These are phyloP conservation scores for Knoxia roxburghii DNA, from an alignment of 257 asterid genomes.

Conservation along the genomic window DNA sequence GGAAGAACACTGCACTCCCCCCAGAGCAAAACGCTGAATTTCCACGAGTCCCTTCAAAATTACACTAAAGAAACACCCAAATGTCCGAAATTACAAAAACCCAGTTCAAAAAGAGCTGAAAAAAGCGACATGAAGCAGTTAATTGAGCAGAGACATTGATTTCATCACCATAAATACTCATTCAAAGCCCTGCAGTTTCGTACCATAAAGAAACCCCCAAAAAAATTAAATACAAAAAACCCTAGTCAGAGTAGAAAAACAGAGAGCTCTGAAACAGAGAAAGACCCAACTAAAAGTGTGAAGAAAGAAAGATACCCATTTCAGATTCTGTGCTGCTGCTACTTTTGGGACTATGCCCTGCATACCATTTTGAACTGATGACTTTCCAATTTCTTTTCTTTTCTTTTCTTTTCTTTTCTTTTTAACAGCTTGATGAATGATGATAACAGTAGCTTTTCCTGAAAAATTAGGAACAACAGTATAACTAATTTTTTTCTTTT, in stretches of 20 bases:
- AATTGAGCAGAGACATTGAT: conserved; percentile 28
- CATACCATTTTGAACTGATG: conserved; percentile 21
- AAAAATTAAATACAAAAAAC: background rate
- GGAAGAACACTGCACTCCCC: conserved; percentile 15
- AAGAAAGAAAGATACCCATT: conserved; percentile 26
- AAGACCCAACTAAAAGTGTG: conserved; percentile 24
- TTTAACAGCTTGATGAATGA: background rate
- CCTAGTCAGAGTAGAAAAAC: conserved; percentile 27
- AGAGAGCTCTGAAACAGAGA: conserved; percentile 30
- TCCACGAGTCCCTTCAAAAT: conserved; percentile 18
- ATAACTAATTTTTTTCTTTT: too few relatives aligned
- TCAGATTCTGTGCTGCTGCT: conserved; percentile 27
- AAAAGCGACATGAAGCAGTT: conserved; percentile 16
- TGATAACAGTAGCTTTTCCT: background rate
- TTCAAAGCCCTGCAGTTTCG: conserved; percentile 16
- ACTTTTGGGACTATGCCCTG: conserved; percentile 22
- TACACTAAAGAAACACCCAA: conserved; percentile 17
- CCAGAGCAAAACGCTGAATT: conserved; percentile 15
- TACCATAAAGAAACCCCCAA: background rate
- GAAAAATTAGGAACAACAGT: conserved; percentile 3
- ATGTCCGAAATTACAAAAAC: conserved; percentile 25
- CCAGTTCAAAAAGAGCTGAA: conserved; percentile 23
- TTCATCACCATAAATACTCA: conserved; percentile 25
- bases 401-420: background rate
- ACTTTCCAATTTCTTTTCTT: conserved; percentile 2